These are phyloP conservation scores for Gomphus bonarii DNA, from an alignment of 1,284 basidiomycete genomes.

Conservation along the genomic window DNA sequence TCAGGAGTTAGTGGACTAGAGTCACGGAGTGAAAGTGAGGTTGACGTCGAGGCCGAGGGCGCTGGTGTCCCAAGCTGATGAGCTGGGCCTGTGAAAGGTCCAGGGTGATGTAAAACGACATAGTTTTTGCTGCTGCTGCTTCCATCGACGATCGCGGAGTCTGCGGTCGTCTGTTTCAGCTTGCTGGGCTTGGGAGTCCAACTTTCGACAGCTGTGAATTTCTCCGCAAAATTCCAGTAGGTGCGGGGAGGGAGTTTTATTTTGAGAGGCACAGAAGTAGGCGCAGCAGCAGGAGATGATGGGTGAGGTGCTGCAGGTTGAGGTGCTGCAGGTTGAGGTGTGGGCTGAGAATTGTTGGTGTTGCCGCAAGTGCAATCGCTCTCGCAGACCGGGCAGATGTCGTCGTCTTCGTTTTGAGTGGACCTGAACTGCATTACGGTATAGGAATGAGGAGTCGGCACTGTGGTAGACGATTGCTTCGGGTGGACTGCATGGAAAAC, in stretches of 20 bases:
- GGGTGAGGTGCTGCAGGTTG: constrained; percentile 14
- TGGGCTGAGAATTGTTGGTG: constrained; percentile 16
- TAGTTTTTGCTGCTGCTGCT: not conserved
- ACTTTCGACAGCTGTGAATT: constrained; percentile 19
- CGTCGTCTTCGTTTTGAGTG: constrained; percentile 53
- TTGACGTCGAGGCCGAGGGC: not conserved
- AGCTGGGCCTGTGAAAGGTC: not conserved
- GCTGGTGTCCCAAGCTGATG: not conserved
- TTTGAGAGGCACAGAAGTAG: constrained; percentile 40
- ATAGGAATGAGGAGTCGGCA: constrained; percentile 60
- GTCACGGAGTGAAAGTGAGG: constrained; percentile 2
- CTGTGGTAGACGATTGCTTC: constrained; percentile 47
- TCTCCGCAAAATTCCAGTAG: constrained; percentile 12
- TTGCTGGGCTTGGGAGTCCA: constrained; percentile 21
- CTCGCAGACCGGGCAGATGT: constrained; percentile 80
- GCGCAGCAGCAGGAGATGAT: not conserved
- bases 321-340: constrained; percentile 14
- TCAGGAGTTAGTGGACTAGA: constrained; percentile 11
- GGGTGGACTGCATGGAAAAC: constrained; percentile 33
- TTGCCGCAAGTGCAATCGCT: constrained; percentile 65
- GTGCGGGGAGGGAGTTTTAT: constrained; percentile 45
- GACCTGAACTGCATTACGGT: constrained; percentile 35
- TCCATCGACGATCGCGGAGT: constrained; percentile 11
- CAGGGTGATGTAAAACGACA: constrained; percentile 5
- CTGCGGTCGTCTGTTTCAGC: constrained; percentile 9